Evolutionary conservation across 2,329 filamentous ascomycete species (phyloP).

Genomic region (Aurifilum marmelostoma): DNA sequence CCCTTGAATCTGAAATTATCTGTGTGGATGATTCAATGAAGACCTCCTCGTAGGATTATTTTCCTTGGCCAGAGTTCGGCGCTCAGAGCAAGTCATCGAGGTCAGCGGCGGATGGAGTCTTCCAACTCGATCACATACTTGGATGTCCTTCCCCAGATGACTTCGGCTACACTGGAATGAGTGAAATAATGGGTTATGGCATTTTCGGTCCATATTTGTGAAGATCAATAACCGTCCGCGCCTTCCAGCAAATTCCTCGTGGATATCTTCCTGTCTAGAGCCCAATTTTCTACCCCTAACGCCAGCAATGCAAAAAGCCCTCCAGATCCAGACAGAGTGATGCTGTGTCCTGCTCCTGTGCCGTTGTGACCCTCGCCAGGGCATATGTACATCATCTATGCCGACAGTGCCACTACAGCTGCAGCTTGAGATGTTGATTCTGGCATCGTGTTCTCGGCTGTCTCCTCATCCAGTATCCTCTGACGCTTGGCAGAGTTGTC

Average conservation of each 20-base stretch:
- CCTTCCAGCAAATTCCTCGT: conserved; percentile 1
- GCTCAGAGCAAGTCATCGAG: neutral
- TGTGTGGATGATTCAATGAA: too few relatives aligned
- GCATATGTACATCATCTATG: neutral
- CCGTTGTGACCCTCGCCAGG: neutral
- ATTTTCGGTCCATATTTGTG: neutral
- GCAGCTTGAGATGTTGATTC: conserved; percentile 8
- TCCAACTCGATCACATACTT: neutral
- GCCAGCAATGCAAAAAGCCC: conserved; percentile 17
- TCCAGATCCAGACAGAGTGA: neutral
- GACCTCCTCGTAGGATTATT: neutral
- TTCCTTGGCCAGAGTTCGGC: neutral
- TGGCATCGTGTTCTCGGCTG: conserved; percentile 5
- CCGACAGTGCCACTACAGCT: conserved; percentile 24
- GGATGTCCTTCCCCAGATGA: neutral
- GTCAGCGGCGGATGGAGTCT: neutral
- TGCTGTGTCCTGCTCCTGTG: neutral
- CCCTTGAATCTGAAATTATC: neutral
- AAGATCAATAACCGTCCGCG: neutral
- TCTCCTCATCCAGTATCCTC: conserved; percentile 9
- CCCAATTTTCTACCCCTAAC: conserved; percentile 15
- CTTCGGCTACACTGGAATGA: neutral
- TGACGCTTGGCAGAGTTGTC: conserved; percentile 18
- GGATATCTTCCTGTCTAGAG: conserved; percentile 28
- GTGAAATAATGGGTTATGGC: neutral